Conservation (phyloP, 345 rosid genomes). For the Salix koriyanagi region DNA sequence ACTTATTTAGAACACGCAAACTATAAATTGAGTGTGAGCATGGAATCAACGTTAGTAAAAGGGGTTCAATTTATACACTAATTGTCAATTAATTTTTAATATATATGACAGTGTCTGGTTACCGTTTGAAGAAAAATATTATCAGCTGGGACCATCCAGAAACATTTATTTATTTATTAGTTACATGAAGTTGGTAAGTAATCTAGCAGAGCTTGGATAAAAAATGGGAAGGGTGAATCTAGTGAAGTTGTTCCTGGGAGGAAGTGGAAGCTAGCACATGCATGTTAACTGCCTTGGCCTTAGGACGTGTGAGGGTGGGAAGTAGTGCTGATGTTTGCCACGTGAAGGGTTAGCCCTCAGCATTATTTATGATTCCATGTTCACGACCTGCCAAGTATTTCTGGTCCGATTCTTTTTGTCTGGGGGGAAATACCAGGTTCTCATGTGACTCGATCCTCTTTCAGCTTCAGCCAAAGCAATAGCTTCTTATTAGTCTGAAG, state of each 20-base stretch:
- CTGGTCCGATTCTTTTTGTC: not conserved
- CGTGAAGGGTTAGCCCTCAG: not conserved
- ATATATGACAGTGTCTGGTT: too few relatives aligned
- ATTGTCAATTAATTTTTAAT: too few relatives aligned
- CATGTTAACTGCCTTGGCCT: not conserved
- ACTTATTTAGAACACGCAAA: too few relatives aligned
- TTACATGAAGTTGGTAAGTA: not conserved
- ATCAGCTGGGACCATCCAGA: too few relatives aligned
- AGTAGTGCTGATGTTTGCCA: conserved; percentile 30
- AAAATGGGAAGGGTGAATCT: not conserved
- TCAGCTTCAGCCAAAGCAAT: not conserved
- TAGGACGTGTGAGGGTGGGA: conserved; percentile 9
- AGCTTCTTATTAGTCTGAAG: too few relatives aligned
- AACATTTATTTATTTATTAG: too few relatives aligned
- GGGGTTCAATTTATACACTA: too few relatives aligned
- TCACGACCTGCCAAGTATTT: not conserved
- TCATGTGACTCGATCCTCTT: conserved; percentile 28
- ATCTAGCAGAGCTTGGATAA: not conserved
- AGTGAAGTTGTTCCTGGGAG: not conserved
- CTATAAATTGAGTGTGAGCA: too few relatives aligned
- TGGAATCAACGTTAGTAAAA: too few relatives aligned
- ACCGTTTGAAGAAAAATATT: too few relatives aligned
- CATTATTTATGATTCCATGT: not conserved
- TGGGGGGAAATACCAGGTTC: not conserved
- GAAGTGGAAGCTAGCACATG: not conserved